phyloP scores from a whole-genome alignment of 352 stramenopile species.

The Plasmopara halstedii region DNA sequence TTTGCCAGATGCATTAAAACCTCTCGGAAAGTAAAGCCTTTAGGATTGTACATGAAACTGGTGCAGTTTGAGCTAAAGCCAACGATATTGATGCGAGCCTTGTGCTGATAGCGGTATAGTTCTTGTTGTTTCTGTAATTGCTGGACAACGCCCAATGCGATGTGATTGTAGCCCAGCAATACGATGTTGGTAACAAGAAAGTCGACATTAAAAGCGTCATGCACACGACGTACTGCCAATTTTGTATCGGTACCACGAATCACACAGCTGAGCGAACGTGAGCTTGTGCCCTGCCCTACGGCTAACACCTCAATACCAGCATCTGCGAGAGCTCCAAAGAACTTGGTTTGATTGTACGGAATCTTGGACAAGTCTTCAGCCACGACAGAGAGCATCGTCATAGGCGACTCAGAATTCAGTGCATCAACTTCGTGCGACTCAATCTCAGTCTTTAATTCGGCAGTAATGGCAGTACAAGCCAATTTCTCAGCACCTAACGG shows the following conservation, averaged over 20 bases:
- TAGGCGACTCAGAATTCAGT: slow-evolving; percentile 53
- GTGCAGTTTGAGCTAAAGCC: slow-evolving; percentile 61
- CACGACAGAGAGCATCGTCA: slow-evolving; percentile 83
- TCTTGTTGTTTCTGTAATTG: slow-evolving; percentile 58
- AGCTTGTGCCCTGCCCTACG: slow-evolving; percentile 70
- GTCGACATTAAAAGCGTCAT: slow-evolving; percentile 78
- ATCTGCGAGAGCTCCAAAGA: slow-evolving; percentile 66
- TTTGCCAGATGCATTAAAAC: slow-evolving; percentile 29
- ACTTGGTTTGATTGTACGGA: slow-evolving; percentile 64
- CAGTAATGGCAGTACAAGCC: slow-evolving; percentile 37
- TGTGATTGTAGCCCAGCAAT: slow-evolving; percentile 66
- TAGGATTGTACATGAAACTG: slow-evolving; percentile 46
- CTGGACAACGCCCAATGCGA: slow-evolving; percentile 48
- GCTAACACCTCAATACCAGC: slow-evolving; percentile 64
- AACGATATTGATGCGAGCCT: slow-evolving; percentile 55
- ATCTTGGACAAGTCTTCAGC: slow-evolving; percentile 69
- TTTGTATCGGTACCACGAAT: slow-evolving; percentile 65
- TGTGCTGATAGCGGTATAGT: slow-evolving; percentile 61
- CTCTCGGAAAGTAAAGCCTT: slow-evolving; percentile 45
- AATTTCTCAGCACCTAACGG: slow-evolving; percentile 26
- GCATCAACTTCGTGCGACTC: slow-evolving; percentile 67
- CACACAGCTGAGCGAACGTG: slow-evolving; percentile 69
- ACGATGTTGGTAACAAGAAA: slow-evolving; percentile 66
- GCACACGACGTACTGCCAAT: slow-evolving; percentile 62
- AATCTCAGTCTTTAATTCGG: slow-evolving; percentile 50